Evolutionary conservation across 2,329 filamentous ascomycete genomes (phyloP), one percentile per base, ranked within the genome.

Genomic region (Fusarium napiforme): DNA sequence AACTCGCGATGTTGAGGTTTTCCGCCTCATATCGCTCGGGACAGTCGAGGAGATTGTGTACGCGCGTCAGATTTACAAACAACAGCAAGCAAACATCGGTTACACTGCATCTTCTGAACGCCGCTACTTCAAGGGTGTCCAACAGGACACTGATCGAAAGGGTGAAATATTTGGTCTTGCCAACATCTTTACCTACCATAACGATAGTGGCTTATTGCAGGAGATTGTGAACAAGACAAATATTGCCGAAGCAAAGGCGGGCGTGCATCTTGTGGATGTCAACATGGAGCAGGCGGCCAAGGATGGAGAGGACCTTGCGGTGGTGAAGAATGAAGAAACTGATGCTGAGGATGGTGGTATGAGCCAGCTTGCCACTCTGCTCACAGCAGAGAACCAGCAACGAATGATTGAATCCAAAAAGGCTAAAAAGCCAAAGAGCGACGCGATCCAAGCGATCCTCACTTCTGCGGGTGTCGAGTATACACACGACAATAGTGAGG

Each of bases 211-310:
- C 18, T 87, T 98, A 19, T 87, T 98, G 9, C 90, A 93, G n/a
- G 94, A 98, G 63, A 98, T 99, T 75, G 94, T 99, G 77, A 97
- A 98, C 85, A 97, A 98, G 82, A 98, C 96, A 34, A 99, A 99
- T 78, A 91, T 99, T 58, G 96, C 96, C 8, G 96, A 99, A 83
- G 94, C 94, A 46, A 93, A 92, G 79, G 94, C 93, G 2, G 96
- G 95, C 0, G 93, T 98, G 15, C 88, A 90, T 34, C 90, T 98
- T 36, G 87, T 92, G n/a, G 92, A 93, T 60, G 87, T 97, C 23
- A 90, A 97, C 67, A 86, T 93, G 76, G 88, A 92, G 21, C 85
- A 90, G 69, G 88, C 87, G 1, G 85, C 85, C 10, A 85, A 88
- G 49, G 87, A 90, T 19, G 87, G 88, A 5, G 86, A 88, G 23